Percentiles rank a stretch among this genome's conserved stretches.
Conservation (phyloP, 495 filamentous ascomycete genomes). For the Aspergillus steynii region DNA sequence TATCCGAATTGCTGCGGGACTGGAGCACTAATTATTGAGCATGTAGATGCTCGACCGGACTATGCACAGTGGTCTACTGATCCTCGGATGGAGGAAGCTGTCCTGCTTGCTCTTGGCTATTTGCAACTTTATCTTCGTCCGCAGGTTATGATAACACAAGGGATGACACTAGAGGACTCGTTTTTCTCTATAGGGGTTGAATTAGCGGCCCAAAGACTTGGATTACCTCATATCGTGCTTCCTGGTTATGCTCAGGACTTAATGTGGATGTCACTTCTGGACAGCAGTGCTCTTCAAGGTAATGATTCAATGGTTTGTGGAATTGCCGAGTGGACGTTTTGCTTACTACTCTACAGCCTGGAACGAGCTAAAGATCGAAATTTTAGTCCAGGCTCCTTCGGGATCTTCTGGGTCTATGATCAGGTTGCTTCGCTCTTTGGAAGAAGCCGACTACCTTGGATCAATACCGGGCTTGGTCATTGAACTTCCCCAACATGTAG, state of each 20-base stretch:
- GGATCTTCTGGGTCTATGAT: conserved; percentile 70
- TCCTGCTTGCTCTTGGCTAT: conserved; percentile 41
- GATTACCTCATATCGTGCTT: conserved; percentile 64
- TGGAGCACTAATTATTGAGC: not conserved
- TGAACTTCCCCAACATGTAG: conserved; percentile 70
- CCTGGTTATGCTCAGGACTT: conserved; percentile 61
- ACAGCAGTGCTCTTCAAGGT: conserved; percentile 69
- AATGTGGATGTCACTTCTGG: conserved; percentile 74
- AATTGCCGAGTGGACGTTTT: not conserved
- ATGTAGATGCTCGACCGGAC: conserved; percentile 51
- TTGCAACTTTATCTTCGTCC: conserved; percentile 50
- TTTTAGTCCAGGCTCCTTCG: conserved; percentile 71
- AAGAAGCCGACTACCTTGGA: conserved; percentile 70
- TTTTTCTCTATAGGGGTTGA: conserved; percentile 58
- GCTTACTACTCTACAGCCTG: conserved; percentile 52
- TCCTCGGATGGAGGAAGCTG: conserved; percentile 51
- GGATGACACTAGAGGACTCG: conserved; percentile 39
- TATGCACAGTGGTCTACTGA: conserved; percentile 48
- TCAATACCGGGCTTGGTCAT: conserved; percentile 71
- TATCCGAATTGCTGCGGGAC: not conserved
- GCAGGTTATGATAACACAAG: conserved; percentile 52
- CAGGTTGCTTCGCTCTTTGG: conserved; percentile 69
- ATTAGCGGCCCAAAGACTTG: conserved; percentile 39
- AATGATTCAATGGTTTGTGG: conserved; percentile 20
- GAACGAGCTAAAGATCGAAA: conserved; percentile 72